Conservation (phyloP, 1,139 yeast genomes). For the Suhomyces wounanorum region DNA sequence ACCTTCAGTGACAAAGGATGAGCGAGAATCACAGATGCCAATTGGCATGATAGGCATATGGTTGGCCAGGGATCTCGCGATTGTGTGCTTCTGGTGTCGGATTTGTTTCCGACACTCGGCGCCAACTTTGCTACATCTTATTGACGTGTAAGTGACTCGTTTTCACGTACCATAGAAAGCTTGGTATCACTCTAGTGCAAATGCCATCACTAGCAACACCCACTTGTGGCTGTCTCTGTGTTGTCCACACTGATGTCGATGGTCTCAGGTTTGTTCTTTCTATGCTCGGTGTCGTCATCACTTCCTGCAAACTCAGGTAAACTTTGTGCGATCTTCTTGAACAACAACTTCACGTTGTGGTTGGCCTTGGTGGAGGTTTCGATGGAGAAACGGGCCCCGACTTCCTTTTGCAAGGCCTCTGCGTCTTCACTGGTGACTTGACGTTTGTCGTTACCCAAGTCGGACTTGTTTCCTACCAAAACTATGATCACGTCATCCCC, state of each 20-base stretch:
- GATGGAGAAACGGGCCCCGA: constrained; percentile 78
- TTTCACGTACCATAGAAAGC: neutral
- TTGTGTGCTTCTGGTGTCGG: too few species aligned
- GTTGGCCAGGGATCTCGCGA: too few species aligned
- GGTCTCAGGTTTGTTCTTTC: constrained; percentile 42
- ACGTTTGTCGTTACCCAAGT: constrained; percentile 56
- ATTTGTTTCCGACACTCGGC: too few species aligned
- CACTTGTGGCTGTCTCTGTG: constrained; percentile 11
- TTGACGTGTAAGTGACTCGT: neutral
- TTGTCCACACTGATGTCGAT: constrained; percentile 44
- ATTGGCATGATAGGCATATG: too few species aligned
- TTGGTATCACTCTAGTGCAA: neutral
- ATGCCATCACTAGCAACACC: constrained; percentile 19
- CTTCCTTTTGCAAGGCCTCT: constrained; percentile 52
- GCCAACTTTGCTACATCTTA: too few species aligned
- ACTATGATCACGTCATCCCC: constrained; percentile 68
- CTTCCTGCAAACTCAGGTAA: constrained; percentile 67
- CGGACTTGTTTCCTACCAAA: constrained; percentile 79
- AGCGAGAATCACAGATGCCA: too few species aligned
- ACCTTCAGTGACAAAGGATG: too few species aligned
- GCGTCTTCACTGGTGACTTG: constrained; percentile 69
- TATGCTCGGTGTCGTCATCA: constrained; percentile 26
- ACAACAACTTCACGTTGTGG: constrained; percentile 84
- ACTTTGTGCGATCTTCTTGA: constrained; percentile 87
- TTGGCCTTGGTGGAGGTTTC: constrained; percentile 97